Conservation (phyloP, 257 asterid genomes). For the Salvia splendens region DNA sequence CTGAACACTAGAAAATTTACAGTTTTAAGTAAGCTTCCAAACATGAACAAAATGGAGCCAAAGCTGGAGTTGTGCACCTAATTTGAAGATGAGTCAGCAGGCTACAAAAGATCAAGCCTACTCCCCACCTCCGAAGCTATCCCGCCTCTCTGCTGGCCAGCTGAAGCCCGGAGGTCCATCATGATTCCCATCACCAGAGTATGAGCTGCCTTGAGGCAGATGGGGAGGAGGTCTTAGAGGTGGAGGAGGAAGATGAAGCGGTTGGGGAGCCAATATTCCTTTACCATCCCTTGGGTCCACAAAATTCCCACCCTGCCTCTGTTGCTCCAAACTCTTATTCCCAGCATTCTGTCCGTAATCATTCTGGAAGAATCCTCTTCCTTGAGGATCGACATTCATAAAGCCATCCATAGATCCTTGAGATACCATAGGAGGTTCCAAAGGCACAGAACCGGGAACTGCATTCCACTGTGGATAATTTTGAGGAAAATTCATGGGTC, state of each 20-base stretch:
- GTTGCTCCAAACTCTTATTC: conserved; percentile 53
- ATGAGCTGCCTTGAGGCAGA: conserved; percentile 58
- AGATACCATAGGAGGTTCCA: conserved; percentile 60
- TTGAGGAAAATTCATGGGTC: conserved; percentile 57
- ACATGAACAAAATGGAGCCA: conserved; percentile 11
- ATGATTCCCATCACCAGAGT: conserved; percentile 51
- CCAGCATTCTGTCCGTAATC: conserved; percentile 31
- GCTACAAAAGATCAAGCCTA: conserved; percentile 30
- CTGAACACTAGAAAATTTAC: background rate
- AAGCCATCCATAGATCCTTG: conserved; percentile 54
- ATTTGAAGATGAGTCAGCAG: background rate
- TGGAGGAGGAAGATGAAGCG: conserved; percentile 61
- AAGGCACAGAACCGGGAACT: conserved; percentile 53
- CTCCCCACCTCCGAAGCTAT: conserved; percentile 53
- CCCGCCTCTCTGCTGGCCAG: conserved; percentile 63
- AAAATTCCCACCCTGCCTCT: conserved; percentile 51
- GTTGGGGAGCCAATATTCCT: conserved; percentile 56
- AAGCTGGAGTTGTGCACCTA: background rate
- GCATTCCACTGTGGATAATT: conserved; percentile 77
- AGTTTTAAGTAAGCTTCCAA: background rate
- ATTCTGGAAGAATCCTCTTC: conserved; percentile 45
- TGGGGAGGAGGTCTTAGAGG: conserved; percentile 58
- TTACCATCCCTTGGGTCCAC: conserved; percentile 55
- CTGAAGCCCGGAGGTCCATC: conserved; percentile 78
- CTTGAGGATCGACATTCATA: conserved; percentile 47